Percentiles rank a stretch among this genome's conserved stretches.
Evolutionary conservation across 768 basidiomycete genomes (phyloP).

Genomic region (Trametes sanguinea): DNA sequence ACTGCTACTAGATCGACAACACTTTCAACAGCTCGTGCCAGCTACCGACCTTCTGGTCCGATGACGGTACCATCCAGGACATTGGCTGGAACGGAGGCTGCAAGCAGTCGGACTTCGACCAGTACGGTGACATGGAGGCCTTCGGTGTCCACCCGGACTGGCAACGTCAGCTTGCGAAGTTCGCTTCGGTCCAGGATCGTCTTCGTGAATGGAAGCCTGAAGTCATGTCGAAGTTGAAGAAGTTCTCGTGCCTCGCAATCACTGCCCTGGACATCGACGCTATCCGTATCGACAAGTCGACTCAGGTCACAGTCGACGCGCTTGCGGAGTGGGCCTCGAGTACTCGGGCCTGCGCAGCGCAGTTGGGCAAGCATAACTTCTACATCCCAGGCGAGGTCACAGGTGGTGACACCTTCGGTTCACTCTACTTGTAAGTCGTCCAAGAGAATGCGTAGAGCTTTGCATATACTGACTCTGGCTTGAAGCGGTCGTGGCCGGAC

Average conservation of each 20-base stretch:
- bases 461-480: background rate
- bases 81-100: slow-evolving; percentile 68
- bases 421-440: slow-evolving; percentile 73
- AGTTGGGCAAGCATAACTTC: slow-evolving; percentile 81
- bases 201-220: slow-evolving; percentile 86
- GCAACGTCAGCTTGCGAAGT: slow-evolving; percentile 93
- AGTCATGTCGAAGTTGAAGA: slow-evolving; percentile 76
- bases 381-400: slow-evolving; percentile 93
- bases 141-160: slow-evolving; percentile 95
- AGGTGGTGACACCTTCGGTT: slow-evolving; percentile 88
- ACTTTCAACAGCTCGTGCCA: slow-evolving; percentile 71
- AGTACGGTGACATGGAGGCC: slow-evolving; percentile 96
- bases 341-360: slow-evolving; percentile 73
- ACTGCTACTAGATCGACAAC: slow-evolving; percentile 62
- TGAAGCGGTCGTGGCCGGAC: slow-evolving; percentile 86
- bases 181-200: slow-evolving; percentile 95
- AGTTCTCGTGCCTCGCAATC: slow-evolving; percentile 85
- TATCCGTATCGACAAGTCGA: slow-evolving; percentile 95
- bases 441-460: background rate
- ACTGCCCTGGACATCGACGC: slow-evolving; percentile 88
- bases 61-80: slow-evolving; percentile 65
- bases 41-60: slow-evolving; percentile 79
- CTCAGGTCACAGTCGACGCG: slow-evolving; percentile 84
- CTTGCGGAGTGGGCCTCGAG: slow-evolving; percentile 73
- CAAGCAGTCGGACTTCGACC: slow-evolving; percentile 84